Base-by-base conservation (phyloP, 164 flowering plant species). In the Chimonanthus praecox region DNA sequence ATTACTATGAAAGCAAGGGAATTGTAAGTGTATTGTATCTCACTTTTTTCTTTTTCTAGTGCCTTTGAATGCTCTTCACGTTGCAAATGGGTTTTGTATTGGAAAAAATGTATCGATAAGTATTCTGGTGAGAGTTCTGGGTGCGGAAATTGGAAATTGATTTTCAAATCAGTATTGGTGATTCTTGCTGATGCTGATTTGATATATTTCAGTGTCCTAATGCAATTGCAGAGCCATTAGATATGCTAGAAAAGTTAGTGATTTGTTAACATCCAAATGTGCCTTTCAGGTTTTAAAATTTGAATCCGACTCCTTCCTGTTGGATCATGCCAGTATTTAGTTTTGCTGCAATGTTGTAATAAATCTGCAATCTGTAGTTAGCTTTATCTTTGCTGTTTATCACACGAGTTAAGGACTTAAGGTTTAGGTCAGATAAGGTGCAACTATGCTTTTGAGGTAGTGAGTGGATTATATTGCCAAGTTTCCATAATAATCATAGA, bases 1-100 rank as follows among this genome's bases (percentile, higher is more conserved):
- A 95, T 82, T 95, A 90, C 48, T 95, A 91, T 73, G 92, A 87
- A 74, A 83, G 75, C 84, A 89, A 89, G 72, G 92, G 82, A 77
- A 64, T 81, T 90, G 97, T 94, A 78, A 89, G 86, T 72, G 58
- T 71, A 18, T 47, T 18, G 47, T 47, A 4, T 45, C 4, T 2
- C 4, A 49, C 11, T 51, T 58, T 21, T 11, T 46, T 65, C 10
- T 4, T 3, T n/a, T 49, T 33, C 4, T 63, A 33, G 33, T 33
- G 0, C 33, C 33, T 54, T 54, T 10, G 9, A n/a, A 54, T 54
- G 60, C 16, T 5, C 60, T n/a, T 6, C n/a, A 54, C 11, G 16
- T 54, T 6, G n/a, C 60, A 54, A n/a, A 11, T 54, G 60, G 60
- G 4, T 54, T 54, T 5, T 13, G 60, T 13, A 5, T 54, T 0